phyloP scores from a whole-genome alignment of 2,329 filamentous ascomycete genomes.

The Ophiocordyceps polyrhachis-furcata region DNA sequence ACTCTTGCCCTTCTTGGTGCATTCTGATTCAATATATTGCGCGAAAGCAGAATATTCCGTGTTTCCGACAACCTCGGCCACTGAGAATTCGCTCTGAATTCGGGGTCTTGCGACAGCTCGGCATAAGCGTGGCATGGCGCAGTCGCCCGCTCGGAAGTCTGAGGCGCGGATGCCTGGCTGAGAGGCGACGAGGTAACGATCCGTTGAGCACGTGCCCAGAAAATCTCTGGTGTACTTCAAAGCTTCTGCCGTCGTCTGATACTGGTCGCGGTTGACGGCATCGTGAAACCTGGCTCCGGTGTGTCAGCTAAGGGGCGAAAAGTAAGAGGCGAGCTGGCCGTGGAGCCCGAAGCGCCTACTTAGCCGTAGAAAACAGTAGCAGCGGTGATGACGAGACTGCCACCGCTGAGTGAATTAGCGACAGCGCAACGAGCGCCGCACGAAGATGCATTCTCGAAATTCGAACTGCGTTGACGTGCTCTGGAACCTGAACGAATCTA shows the following conservation, averaged over 20 bases:
- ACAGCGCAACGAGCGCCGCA: slow-evolving; percentile 29
- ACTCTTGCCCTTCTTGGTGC: slow-evolving; percentile 19
- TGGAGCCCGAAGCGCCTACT: slow-evolving; percentile 34
- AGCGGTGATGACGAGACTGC: slow-evolving; percentile 82
- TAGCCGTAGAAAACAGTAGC: slow-evolving; percentile 65
- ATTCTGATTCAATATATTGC: slow-evolving; percentile 26
- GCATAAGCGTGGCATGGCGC: slow-evolving; percentile 35
- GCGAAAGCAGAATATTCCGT: slow-evolving; percentile 22
- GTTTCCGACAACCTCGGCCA: slow-evolving; percentile 39
- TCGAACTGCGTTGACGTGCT: neutral
- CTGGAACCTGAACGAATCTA: neutral
- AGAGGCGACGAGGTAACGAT: slow-evolving; percentile 58
- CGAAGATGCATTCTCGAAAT: slow-evolving; percentile 34
- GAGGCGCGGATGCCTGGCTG: slow-evolving; percentile 55
- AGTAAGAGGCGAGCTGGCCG: neutral
- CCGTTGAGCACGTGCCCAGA: slow-evolving; percentile 51
- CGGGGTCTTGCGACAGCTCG: slow-evolving; percentile 16
- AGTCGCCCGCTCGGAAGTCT: slow-evolving; percentile 39
- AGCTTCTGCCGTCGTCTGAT: slow-evolving; percentile 29
- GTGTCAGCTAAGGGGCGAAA: neutral
- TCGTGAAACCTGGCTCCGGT: slow-evolving; percentile 14
- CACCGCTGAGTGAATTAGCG: slow-evolving; percentile 37
- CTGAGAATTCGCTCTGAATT: slow-evolving; percentile 22
- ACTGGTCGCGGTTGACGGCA: slow-evolving; percentile 17
- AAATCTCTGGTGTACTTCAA: slow-evolving; percentile 25